Percentiles rank a stretch among this genome's conserved stretches.
These are phyloP conservation scores for Magnusiomyces fungicola DNA, from an alignment of 1,139 yeast genomes.

Conservation along the genomic window DNA sequence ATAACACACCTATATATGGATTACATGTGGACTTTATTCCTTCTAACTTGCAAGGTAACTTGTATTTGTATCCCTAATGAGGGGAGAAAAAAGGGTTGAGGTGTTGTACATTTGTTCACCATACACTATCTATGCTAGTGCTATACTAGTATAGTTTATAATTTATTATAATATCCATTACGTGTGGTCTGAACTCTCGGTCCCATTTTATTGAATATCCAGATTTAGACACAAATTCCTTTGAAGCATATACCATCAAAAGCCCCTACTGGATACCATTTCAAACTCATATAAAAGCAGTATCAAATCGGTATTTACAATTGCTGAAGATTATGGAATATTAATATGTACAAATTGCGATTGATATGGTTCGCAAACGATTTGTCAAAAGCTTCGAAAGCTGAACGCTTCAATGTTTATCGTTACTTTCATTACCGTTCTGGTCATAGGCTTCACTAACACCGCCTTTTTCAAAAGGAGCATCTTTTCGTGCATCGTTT, in stretches of 20 bases:
- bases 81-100: too few relatives aligned
- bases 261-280: neutral
- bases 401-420: slow-evolving; percentile 12
- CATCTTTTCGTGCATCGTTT: slow-evolving; percentile 15
- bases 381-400: slow-evolving; percentile 33
- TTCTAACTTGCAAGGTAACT: too few relatives aligned
- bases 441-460: slow-evolving; percentile 8
- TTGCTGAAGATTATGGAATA: neutral
- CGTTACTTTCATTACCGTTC: neutral
- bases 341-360: too few relatives aligned
- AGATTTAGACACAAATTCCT: too few relatives aligned
- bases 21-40: too few relatives aligned
- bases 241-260: too few relatives aligned
- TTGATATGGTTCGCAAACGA: slow-evolving; percentile 34
- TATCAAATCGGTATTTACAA: neutral
- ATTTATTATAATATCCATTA: neutral
- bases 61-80: too few relatives aligned
- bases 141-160: neutral
- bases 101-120: too few relatives aligned
- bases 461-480: slow-evolving; percentile 17
- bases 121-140: slow-evolving; percentile 8
- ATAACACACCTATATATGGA: too few relatives aligned
- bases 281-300: neutral
- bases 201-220: too few relatives aligned
- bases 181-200: neutral